phyloP scores from a whole-genome alignment of 2,329 filamentous ascomycete genomes.

The Byssochlamys sp. region DNA sequence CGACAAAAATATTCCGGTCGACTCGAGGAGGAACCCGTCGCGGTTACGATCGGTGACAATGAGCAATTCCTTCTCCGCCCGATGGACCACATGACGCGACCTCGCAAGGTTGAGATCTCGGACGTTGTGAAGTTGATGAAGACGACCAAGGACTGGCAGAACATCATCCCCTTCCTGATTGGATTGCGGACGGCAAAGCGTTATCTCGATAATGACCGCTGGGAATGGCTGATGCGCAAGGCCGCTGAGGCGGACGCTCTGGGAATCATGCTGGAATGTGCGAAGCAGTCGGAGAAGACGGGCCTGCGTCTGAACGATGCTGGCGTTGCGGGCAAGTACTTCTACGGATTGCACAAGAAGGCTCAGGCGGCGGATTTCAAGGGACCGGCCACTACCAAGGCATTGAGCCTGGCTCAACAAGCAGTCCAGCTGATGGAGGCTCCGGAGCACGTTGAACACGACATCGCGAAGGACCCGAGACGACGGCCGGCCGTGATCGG shows the following conservation, averaged over 20 bases:
- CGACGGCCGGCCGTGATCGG: slow-evolving; percentile 34
- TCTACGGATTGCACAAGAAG: slow-evolving; percentile 28
- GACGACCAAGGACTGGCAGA: slow-evolving; percentile 30
- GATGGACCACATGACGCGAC: slow-evolving; percentile 23
- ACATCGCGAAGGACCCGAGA: slow-evolving; percentile 25
- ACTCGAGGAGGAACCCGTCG: slow-evolving; percentile 32
- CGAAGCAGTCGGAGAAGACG: slow-evolving; percentile 25
- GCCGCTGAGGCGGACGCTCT: slow-evolving; percentile 27
- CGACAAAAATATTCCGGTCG: slow-evolving; percentile 24
- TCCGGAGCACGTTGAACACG: slow-evolving; percentile 19
- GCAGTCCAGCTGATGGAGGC: slow-evolving; percentile 27
- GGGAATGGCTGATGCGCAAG: slow-evolving; percentile 30
- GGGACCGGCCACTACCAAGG: slow-evolving; percentile 19
- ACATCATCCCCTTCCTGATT: slow-evolving; percentile 32
- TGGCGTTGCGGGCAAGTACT: slow-evolving; percentile 23
- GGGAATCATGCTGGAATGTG: slow-evolving; percentile 26
- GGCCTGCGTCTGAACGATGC: slow-evolving; percentile 24
- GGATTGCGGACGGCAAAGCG: slow-evolving; percentile 26
- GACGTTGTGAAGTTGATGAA: slow-evolving; percentile 27
- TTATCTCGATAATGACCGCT: slow-evolving; percentile 13
- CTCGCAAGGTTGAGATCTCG: slow-evolving; percentile 22
- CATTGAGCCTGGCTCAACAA: slow-evolving; percentile 25
- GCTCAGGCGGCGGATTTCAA: slow-evolving; percentile 26
- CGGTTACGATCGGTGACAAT: slow-evolving; percentile 30
- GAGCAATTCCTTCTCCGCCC: slow-evolving; percentile 31